Percentiles rank a stretch among this genome's conserved stretches.
These are phyloP conservation scores for Amanita fuliginea DNA, from an alignment of 768 basidiomycete species.

Conservation along the genomic window DNA sequence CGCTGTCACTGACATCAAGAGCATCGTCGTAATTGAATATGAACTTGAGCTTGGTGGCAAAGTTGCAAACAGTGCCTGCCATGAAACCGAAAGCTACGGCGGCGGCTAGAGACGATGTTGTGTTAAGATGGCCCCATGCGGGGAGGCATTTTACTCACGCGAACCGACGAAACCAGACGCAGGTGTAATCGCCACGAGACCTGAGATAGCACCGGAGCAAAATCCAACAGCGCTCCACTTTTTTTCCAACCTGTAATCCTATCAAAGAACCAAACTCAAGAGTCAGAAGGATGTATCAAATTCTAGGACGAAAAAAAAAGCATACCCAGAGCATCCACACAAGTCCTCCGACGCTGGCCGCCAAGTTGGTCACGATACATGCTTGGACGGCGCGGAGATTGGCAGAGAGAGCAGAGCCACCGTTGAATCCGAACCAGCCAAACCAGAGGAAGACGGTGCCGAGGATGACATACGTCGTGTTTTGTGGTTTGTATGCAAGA, in stretches of 20 bases:
- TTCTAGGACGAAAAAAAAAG: conserved; percentile 7
- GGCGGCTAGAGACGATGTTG: conserved; percentile 39
- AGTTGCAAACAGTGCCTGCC: conserved; percentile 81
- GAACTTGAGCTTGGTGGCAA: conserved; percentile 93
- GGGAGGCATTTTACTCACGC: conserved; percentile 28
- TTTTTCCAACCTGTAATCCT: conserved; percentile 86
- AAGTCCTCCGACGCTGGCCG: conserved; percentile 78
- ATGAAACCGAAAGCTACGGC: conserved; percentile 79
- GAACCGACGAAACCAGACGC: conserved; percentile 73
- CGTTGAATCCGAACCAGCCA: conserved; percentile 95
- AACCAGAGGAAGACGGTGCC: conserved; percentile 94
- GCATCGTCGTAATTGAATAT: conserved; percentile 66
- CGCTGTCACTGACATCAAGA: conserved; percentile 47
- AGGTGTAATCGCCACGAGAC: conserved; percentile 86
- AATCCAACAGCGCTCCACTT: conserved; percentile 94
- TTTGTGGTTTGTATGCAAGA: conserved; percentile 89
- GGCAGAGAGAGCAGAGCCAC: conserved; percentile 82
- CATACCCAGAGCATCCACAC: conserved; percentile 86
- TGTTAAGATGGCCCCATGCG: not conserved
- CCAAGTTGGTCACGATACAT: conserved; percentile 89
- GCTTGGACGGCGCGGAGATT: conserved; percentile 83
- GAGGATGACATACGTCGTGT: conserved; percentile 86
- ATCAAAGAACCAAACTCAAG: not conserved
- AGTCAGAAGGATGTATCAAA: not conserved
- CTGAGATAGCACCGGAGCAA: conserved; percentile 89